Evolutionary conservation across 2,329 filamentous ascomycete species (phyloP).

Genomic region (Magnaporthiopsis poae): DNA sequence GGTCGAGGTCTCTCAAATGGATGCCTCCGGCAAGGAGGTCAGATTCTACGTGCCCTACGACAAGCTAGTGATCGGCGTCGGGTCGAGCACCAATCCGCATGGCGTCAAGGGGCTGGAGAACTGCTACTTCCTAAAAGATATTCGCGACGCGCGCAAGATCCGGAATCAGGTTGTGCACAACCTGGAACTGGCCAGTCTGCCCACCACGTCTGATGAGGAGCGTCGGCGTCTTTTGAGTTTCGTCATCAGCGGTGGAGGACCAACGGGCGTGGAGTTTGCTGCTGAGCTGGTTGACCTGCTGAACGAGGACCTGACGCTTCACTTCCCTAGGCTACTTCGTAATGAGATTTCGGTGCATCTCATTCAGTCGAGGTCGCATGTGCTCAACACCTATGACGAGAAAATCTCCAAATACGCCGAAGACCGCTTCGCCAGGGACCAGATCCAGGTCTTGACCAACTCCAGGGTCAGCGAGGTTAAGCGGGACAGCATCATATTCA

Average conservation of each 20-base stretch:
- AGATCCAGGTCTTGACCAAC: slow-evolving; percentile 85
- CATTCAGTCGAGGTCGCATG: slow-evolving; percentile 88
- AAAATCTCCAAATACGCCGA: slow-evolving; percentile 87
- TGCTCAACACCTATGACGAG: slow-evolving; percentile 96
- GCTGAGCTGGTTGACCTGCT: slow-evolving; percentile 92
- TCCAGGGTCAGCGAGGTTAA: slow-evolving; percentile 83
- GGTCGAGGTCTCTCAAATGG: slow-evolving; percentile 71
- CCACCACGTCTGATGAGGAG: slow-evolving; percentile 82
- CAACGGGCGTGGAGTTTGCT: slow-evolving; percentile 94
- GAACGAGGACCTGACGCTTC: slow-evolving; percentile 78
- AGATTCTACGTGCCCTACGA: slow-evolving; percentile 95
- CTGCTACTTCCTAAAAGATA: slow-evolving; percentile 90
- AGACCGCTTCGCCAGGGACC: slow-evolving; percentile 78
- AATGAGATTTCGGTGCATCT: slow-evolving; percentile 97
- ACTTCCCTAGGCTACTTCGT: slow-evolving; percentile 81
- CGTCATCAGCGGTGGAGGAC: slow-evolving; percentile 88
- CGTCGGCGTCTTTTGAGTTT: slow-evolving; percentile 81
- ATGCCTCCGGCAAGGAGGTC: slow-evolving; percentile 60
- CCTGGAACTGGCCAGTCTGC: slow-evolving; percentile 82
- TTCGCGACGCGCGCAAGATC: slow-evolving; percentile 81
- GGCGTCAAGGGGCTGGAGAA: slow-evolving; percentile 91
- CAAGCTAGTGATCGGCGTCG: slow-evolving; percentile 86
- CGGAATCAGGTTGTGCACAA: slow-evolving; percentile 83
- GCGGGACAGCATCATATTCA: slow-evolving; percentile 76
- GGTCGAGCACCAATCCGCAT: slow-evolving; percentile 86